These are phyloP conservation scores for Cutaneotrichosporon curvatum DNA, from an alignment of 1,284 basidiomycete genomes.

Conservation along the genomic window DNA sequence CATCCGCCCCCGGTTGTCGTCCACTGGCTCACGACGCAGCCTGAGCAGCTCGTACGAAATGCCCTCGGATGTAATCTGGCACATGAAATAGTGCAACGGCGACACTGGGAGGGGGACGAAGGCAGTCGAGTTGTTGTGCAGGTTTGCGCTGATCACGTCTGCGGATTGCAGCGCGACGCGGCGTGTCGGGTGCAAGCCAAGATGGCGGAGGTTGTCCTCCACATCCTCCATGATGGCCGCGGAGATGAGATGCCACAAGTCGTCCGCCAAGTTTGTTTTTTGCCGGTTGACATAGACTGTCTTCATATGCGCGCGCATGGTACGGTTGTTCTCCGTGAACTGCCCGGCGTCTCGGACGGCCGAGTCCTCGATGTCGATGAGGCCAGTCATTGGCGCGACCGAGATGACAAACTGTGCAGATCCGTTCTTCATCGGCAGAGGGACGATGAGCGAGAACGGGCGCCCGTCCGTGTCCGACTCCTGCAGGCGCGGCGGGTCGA, in stretches of 20 bases:
- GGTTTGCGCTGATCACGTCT: conserved; percentile 36
- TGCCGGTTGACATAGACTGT: conserved; percentile 30
- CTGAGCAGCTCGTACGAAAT: conserved; percentile 37
- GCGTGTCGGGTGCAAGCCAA: conserved; percentile 33
- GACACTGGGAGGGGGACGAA: conserved; percentile 37
- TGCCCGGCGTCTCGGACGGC: conserved; percentile 22
- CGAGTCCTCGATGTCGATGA: conserved; percentile 38
- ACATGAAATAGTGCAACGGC: conserved; percentile 32
- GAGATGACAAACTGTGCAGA: conserved; percentile 21
- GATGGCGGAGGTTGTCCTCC: conserved; percentile 33
- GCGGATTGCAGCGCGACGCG: conserved; percentile 31
- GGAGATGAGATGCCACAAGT: conserved; percentile 30
- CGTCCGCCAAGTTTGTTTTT: conserved; percentile 28
- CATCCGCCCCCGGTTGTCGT: conserved; percentile 24
- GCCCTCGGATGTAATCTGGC: conserved; percentile 25
- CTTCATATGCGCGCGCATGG: conserved; percentile 22
- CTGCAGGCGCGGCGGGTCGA: conserved; percentile 25
- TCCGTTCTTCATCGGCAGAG: conserved; percentile 24
- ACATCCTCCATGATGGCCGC: conserved; percentile 39
- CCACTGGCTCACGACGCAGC: conserved; percentile 27
- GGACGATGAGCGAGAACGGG: conserved; percentile 31
- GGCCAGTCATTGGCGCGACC: conserved; percentile 31
- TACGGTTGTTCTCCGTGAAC: conserved; percentile 15
- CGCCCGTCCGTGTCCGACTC: conserved; percentile 19
- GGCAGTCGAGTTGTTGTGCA: conserved; percentile 33